Conservation (phyloP, 169 alveolate genomes). For the Babesia gibsoni region DNA sequence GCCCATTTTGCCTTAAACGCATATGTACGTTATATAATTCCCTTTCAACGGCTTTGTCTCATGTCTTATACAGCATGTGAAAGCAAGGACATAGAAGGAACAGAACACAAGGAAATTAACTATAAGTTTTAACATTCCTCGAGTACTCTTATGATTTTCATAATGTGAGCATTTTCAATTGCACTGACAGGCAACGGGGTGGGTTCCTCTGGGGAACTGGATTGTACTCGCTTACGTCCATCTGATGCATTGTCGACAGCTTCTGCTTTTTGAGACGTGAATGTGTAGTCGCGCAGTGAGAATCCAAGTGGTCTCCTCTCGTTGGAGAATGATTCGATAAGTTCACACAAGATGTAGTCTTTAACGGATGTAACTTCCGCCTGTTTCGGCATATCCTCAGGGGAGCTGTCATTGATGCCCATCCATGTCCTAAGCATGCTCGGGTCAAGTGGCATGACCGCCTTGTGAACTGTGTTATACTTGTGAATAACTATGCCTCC, state of each 20-base stretch:
- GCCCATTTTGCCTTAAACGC: background rate
- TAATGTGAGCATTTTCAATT: constrained; percentile 5
- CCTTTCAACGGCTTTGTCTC: background rate
- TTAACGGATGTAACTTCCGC: constrained; percentile 6
- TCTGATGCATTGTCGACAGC: too few species aligned
- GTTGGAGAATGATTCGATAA: constrained; percentile 53
- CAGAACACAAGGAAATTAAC: constrained; percentile 2
- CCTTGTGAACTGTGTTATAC: constrained; percentile 20
- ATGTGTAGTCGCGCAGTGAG: background rate
- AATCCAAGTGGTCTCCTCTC: constrained; percentile 57
- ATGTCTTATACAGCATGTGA: constrained; percentile 29
- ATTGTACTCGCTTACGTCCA: too few species aligned
- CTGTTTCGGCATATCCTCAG: background rate
- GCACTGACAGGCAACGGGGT: background rate
- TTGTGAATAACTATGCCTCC: constrained; percentile 33
- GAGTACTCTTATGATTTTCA: background rate
- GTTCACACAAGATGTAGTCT: constrained; percentile 37
- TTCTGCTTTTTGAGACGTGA: too few species aligned
- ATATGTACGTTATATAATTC: background rate
- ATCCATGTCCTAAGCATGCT: constrained; percentile 36
- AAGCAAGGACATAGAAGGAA: background rate
- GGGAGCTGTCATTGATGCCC: background rate
- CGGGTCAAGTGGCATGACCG: constrained; percentile 28
- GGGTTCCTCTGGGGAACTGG: too few species aligned
- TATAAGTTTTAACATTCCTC: background rate